Evolutionary conservation across 2,329 filamentous ascomycete species (phyloP), one percentile per base, ranked within the genome.

Genomic region (Allantophomopsis lycopodina): DNA sequence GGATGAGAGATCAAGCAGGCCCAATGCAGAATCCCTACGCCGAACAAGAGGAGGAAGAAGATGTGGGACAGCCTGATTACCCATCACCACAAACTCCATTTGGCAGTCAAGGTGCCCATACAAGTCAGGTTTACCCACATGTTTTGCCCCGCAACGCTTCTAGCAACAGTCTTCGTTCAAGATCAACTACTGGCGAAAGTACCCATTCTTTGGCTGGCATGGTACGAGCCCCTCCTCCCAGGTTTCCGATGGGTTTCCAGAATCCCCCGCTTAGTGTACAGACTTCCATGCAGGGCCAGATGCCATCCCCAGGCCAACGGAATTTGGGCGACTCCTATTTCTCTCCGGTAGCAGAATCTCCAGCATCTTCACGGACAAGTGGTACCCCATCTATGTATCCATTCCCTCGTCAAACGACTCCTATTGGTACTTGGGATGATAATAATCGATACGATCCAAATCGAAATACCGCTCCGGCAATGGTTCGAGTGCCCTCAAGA

Each of bases 401-500:
- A 2, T 93, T 94, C 53, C 79, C 86, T 38, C 80, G 87, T 45
- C 75, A 84, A 47, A 69, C 68, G 10, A 79, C 78, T 1, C 78
- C 84, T 2, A 73, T 79, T 46, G 71, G 74, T 30, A 66, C 66
- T 1, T 85, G 82, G 69, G 76, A 78, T 52, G 76, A 75, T 48
- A 82, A 94, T 51, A 79, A 74, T 50, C 76, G 89, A 23, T 94
- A 93, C 55, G 76, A 75, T 48, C 82, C 94, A 51, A 79, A 74
- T 51, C 76, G 89, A 21, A 93, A 93, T 55, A 94, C 89, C 1
- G 86, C 89, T 7, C 89, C 89, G 15, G 86, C 84, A 2, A 79
- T 88, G 69, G 79, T 83, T 35, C 79, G 86, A 32, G 83, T 77
- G 30, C 76, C 80, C n/a, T 89, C 85, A 28, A 71, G 83, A 42